Evolutionary conservation across 169 alveolate species (phyloP).

Genomic region (Blepharisma undulans): DNA sequence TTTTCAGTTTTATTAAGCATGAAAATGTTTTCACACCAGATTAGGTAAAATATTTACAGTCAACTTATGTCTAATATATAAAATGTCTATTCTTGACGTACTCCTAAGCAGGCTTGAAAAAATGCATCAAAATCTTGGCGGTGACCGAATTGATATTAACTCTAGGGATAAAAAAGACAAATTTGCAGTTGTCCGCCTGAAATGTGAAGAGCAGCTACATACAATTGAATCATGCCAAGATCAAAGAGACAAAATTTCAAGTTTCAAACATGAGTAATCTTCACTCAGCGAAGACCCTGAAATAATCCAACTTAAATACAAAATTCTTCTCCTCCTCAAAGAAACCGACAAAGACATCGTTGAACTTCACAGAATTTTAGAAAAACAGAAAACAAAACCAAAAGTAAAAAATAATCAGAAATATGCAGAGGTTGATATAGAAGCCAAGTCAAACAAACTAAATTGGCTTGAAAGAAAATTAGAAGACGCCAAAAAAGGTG

Average conservation of each 20-base stretch:
- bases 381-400: slow-evolving; percentile 3
- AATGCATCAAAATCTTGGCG: slow-evolving; percentile 13
- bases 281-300: not conserved
- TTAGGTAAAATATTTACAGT: too few species aligned
- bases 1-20: not conserved
- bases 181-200: not conserved
- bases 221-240: slow-evolving; percentile 12
- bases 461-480: not conserved
- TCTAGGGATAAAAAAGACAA: not conserved
- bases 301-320: slow-evolving; percentile 10
- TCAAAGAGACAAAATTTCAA: not conserved
- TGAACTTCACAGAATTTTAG: not conserved
- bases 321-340: not conserved
- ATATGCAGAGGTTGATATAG: not conserved
- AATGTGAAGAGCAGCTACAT: not conserved
- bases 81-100: not conserved
- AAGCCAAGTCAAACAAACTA: not conserved
- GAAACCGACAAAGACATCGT: not conserved
- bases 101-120: slow-evolving; percentile 16
- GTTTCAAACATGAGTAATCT: not conserved
- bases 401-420: not conserved
- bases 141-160: not conserved
- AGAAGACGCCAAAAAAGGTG: slow-evolving; percentile 10
- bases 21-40: not conserved
- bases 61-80: not conserved